Evolutionary conservation across 2,329 filamentous ascomycete genomes (phyloP).

Genomic region (Cladosporium oxysporum): DNA sequence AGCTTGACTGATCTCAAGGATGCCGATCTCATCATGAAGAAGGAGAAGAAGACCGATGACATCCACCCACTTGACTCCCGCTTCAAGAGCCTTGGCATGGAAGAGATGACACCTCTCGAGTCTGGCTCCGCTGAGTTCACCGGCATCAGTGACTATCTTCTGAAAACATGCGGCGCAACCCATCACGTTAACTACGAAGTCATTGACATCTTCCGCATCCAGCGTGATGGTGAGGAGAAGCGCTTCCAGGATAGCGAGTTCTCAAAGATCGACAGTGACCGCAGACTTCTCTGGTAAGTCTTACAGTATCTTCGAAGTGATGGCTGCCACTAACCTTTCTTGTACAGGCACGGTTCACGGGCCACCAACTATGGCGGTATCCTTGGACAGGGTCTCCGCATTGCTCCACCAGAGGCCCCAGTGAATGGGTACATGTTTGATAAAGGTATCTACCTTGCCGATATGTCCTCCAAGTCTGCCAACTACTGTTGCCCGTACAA

Average conservation of each 20-base stretch:
- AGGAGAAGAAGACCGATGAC: constrained; percentile 48
- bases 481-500: constrained; percentile 67
- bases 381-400: constrained; percentile 82
- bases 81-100: constrained; percentile 68
- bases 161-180: constrained; percentile 65
- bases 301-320: not conserved
- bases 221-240: constrained; percentile 69
- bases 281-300: constrained; percentile 71
- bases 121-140: constrained; percentile 62
- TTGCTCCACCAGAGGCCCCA: constrained; percentile 81
- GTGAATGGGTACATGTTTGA: constrained; percentile 70
- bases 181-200: constrained; percentile 64
- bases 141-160: constrained; percentile 67
- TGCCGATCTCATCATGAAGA: constrained; percentile 74
- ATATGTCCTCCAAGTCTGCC: constrained; percentile 81
- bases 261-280: constrained; percentile 64
- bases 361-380: constrained; percentile 86
- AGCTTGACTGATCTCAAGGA: constrained; percentile 84
- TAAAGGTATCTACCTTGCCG: constrained; percentile 85
- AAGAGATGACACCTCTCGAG: constrained; percentile 74
- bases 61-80: constrained; percentile 71
- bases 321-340: not conserved
- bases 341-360: constrained; percentile 67
- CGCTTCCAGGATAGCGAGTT: constrained; percentile 64
- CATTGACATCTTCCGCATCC: constrained; percentile 78